Base-by-base conservation (phyloP, 2,329 filamentous ascomycete species). In the Sporothrix dimorphospora region DNA sequence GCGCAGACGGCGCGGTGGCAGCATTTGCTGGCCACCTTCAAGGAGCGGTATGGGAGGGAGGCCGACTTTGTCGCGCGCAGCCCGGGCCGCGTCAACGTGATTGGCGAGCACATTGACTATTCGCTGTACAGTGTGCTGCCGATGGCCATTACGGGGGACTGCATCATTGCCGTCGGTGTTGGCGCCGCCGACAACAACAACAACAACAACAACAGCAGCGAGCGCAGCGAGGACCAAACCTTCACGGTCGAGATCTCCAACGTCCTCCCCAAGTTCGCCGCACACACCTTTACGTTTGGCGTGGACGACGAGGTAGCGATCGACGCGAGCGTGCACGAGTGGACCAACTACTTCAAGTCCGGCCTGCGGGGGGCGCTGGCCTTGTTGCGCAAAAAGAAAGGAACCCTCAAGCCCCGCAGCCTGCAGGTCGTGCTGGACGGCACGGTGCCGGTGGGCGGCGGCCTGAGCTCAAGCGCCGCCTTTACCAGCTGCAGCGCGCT, bases 41-140 rank as follows among this genome's bases (percentile, higher is more conserved):
- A 90, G 76, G 82, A 87, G 72, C 84, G 83, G 55, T 97, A 95
- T 82, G 90, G 89, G 76, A 86, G 89, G 69, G 83, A 86, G 19
- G 90, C 94, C 51, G 87, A 92, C 73, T 98, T 97, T 78, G 89
- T 98, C 24, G 89, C 95, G 11, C 91, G 96, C 75, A 97, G 94
- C 71, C 96, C 96, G 0, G 96, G 96, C 73, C 89, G 96, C 76
- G 96, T 99, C 76, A 98, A 98, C 84, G 96, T 99, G 79, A 98
- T 99, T 80, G 96, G 96, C 81, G 96, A 99, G 86, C 96, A 99
- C 84, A 97, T 99, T 78, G 96, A 99, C 84, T 99, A 99, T 84
- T 97, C 94, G 16, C 89, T 99, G 24, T 99, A 98, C 85, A 91
- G 96, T 77, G 94, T 98, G 73, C 87, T 99, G 30, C 96, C 96